Percentiles rank a stretch among this genome's conserved stretches.
Evolutionary conservation across 2,329 filamentous ascomycete genomes (phyloP).

Genomic region (Ceratocystis cubensis): DNA sequence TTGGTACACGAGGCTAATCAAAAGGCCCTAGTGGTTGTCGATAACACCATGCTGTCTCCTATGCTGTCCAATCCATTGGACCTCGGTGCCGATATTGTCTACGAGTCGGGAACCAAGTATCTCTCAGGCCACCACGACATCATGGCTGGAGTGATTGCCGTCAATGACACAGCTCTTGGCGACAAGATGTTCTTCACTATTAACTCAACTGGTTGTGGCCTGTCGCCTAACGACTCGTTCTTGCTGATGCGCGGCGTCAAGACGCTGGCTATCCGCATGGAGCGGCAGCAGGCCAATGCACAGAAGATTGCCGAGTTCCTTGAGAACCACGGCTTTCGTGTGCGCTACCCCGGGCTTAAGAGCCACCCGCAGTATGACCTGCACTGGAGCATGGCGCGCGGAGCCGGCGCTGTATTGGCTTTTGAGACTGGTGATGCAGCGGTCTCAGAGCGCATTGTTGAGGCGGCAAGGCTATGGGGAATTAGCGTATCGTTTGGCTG

Average conservation of each 20-base stretch:
- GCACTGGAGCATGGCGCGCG: conserved; percentile 89
- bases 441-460: conserved; percentile 84
- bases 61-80: conserved; percentile 89
- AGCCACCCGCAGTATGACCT: conserved; percentile 94
- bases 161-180: conserved; percentile 68
- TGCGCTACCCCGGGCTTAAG: conserved; percentile 85
- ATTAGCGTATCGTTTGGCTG: conserved; percentile 97
- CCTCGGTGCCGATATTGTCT: conserved; percentile 87
- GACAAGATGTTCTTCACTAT: conserved; percentile 95
- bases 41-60: conserved; percentile 98
- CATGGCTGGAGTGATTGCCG: conserved; percentile 93
- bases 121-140: conserved; percentile 96
- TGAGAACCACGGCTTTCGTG: conserved; percentile 80
- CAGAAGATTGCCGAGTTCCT: conserved; percentile 86
- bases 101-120: conserved; percentile 97
- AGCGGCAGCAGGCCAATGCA: conserved; percentile 91
- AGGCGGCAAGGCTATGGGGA: conserved; percentile 79
- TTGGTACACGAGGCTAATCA: conserved; percentile 66
- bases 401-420: conserved; percentile 83
- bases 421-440: conserved; percentile 86
- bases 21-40: conserved; percentile 73
- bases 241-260: conserved; percentile 91
- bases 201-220: conserved; percentile 87
- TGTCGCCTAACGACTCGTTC: conserved; percentile 93
- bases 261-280: conserved; percentile 94